Base-by-base conservation (phyloP, 371 early-diverging fungal genomes). In the Sporodiniella umbellata region DNA sequence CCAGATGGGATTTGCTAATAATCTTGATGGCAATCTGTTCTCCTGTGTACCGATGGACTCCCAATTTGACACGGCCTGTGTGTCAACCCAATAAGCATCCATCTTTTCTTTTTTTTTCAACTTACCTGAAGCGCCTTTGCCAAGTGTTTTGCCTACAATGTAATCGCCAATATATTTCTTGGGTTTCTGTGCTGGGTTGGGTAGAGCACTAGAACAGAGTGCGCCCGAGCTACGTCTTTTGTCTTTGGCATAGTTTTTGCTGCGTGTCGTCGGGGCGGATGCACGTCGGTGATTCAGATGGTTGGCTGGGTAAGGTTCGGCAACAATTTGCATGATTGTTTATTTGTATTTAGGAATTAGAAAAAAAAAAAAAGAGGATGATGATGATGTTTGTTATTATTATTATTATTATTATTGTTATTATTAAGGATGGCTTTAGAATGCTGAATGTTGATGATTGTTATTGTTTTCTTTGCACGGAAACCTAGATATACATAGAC, bases 41-140 rank as follows among this genome's bases (percentile, higher is more conserved):
- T 40, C 75, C 75, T 33, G 75, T 74, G 18, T 53, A 37, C 42
- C 58, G 48, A 40, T 74, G 75, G 23, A 66, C 60, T 17, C 75
- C 75, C 24, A 75, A 45, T 46, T 75, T 75, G 30, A 75, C 76
- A 45, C 76, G 68, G 35, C 76, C 76, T 69, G 8, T 37, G 19
- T 23, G 18, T 25, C 18, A 15, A 48, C 1, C 15, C 17, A 33
- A 42, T 21, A 40, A 14, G 31, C 12, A 19, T 19, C 21, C n/a
- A 43, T 33, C n/a, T 35, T n/a, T 8, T 26, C 30, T 53, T 19
- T 30, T 18, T 49, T 12, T 42, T 18, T 45, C 24, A 11, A 10
- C 25, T 40, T 71, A 75, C 76, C 76, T 55, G 76, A 75, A 26
- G 76, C 76, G 37, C 76, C 76, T 53, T 75, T 75, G 33, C 76